Percentiles rank a stretch among this genome's conserved stretches.
Conservation (phyloP, 2,329 filamentous ascomycete genomes). For the Ophiocordyceps camponoti-rufipedis region DNA sequence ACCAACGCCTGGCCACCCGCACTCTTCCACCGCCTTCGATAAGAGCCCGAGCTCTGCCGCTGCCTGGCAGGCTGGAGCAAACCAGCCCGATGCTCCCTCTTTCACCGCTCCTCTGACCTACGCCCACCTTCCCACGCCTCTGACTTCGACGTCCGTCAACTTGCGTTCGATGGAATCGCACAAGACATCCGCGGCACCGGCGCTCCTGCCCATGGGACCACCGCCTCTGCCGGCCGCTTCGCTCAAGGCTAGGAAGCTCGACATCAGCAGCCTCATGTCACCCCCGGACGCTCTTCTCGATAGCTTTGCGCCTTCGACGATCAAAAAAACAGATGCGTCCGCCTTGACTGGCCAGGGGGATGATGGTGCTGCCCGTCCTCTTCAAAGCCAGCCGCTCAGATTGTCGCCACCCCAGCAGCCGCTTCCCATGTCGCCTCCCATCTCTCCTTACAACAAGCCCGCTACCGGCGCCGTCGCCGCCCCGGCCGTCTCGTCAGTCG, state of each 20-base stretch:
- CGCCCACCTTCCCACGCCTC: no score
- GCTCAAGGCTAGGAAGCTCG: slow-evolving; percentile 20
- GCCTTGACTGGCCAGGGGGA: not conserved
- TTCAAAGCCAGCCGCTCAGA: not conserved
- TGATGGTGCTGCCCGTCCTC: no score
- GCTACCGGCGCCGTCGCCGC: slow-evolving; percentile 12
- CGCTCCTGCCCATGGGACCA: no score
- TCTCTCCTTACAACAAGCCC: slow-evolving; percentile 28
- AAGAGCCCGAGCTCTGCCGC: slow-evolving; percentile 4
- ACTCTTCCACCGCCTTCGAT: slow-evolving; percentile 15
- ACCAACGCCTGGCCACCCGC: slow-evolving; percentile 10
- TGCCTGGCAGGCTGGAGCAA: not conserved
- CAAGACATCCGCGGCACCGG: slow-evolving; percentile 11
- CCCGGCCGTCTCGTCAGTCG: not conserved
- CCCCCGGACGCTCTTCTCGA: slow-evolving; percentile 39
- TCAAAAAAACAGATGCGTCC: slow-evolving; percentile 1
- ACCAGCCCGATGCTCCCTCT: slow-evolving; percentile 4
- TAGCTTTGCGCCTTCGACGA: slow-evolving; percentile 21
- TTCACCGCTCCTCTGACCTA: slow-evolving; percentile 1
- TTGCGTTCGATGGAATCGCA: slow-evolving; percentile 6
- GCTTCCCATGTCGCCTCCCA: slow-evolving; percentile 36
- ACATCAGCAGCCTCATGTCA: slow-evolving; percentile 41
- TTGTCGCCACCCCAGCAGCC: slow-evolving; percentile 12
- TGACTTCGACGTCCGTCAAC: slow-evolving; percentile 9
- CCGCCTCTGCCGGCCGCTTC: slow-evolving; percentile 8